phyloP scores from a whole-genome alignment of 2,329 filamentous ascomycete species.

The Bimuria novae-zelandiae region DNA sequence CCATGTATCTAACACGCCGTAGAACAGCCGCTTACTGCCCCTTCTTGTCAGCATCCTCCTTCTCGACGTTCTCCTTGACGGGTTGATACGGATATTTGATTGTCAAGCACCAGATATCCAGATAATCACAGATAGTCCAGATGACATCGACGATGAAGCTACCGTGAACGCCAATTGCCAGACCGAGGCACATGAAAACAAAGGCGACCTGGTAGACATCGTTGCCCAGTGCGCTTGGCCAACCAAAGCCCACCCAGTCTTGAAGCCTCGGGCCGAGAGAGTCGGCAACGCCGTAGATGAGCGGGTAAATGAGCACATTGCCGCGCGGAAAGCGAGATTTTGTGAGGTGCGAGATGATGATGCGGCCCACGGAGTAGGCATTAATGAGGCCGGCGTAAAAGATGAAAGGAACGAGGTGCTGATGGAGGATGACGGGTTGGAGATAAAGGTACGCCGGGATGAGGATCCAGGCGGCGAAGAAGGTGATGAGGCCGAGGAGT shows the following conservation, averaged over 20 bases:
- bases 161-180: slow-evolving; percentile 88
- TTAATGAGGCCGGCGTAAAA: slow-evolving; percentile 90
- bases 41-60: slow-evolving; percentile 29
- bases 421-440: slow-evolving; percentile 79
- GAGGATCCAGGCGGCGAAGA: slow-evolving; percentile 76
- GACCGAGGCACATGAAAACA: slow-evolving; percentile 84
- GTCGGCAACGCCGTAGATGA: slow-evolving; percentile 79
- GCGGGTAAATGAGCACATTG: slow-evolving; percentile 80
- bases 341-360: slow-evolving; percentile 92
- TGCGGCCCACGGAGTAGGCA: slow-evolving; percentile 92
- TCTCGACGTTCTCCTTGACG: slow-evolving; percentile 34
- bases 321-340: slow-evolving; percentile 87
- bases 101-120: slow-evolving; percentile 97
- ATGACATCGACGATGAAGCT: slow-evolving; percentile 98
- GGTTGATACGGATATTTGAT: slow-evolving; percentile 80
- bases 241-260: slow-evolving; percentile 52
- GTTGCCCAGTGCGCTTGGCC: slow-evolving; percentile 51
- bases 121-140: slow-evolving; percentile 94
- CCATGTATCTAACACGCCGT: no score
- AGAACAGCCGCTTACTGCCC: slow-evolving; percentile 27
- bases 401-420: slow-evolving; percentile 86
- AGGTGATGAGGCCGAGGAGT: slow-evolving; percentile 81
- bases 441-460: slow-evolving; percentile 80
- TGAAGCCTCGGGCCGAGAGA: slow-evolving; percentile 72
- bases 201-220: slow-evolving; percentile 89